phyloP scores from a whole-genome alignment of 805 yeast species.

The Lipomyces spencermartinsiae region DNA sequence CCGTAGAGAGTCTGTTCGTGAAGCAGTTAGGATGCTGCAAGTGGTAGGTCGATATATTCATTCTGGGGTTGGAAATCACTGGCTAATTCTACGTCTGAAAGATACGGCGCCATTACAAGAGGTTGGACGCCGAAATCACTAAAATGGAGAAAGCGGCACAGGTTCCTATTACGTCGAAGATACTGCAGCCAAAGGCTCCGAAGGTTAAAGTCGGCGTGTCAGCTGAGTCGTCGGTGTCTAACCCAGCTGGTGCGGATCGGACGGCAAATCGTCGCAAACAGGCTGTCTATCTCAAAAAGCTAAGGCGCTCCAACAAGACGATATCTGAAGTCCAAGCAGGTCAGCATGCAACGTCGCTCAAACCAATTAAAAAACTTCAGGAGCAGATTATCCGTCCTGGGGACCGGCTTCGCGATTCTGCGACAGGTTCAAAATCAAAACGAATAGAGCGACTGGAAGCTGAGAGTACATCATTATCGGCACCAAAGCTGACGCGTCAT shows the following conservation, averaged over 20 bases:
- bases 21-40: conserved; percentile 13
- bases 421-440: background rate
- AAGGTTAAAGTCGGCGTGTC: background rate
- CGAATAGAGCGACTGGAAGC: background rate
- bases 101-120: conserved; percentile 13
- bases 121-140: conserved; percentile 16
- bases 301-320: background rate
- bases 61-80: background rate
- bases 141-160: conserved; percentile 18
- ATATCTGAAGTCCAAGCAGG: background rate
- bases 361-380: background rate
- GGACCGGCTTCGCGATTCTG: background rate
- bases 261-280: background rate
- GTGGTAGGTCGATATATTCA: conserved; percentile 1
- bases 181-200: background rate
- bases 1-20: conserved; percentile 19
- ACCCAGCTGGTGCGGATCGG: background rate
- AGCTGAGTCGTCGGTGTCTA: background rate
- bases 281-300: background rate
- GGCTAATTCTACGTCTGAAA: background rate
- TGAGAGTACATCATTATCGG: background rate
- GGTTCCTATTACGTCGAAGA: conserved; percentile 5
- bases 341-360: background rate
- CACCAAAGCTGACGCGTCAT: background rate
- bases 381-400: background rate